Percentiles rank a stretch among this genome's conserved stretches.
phyloP scores from a whole-genome alignment of 1,139 yeast species.

The Blastobotrys proliferans region DNA sequence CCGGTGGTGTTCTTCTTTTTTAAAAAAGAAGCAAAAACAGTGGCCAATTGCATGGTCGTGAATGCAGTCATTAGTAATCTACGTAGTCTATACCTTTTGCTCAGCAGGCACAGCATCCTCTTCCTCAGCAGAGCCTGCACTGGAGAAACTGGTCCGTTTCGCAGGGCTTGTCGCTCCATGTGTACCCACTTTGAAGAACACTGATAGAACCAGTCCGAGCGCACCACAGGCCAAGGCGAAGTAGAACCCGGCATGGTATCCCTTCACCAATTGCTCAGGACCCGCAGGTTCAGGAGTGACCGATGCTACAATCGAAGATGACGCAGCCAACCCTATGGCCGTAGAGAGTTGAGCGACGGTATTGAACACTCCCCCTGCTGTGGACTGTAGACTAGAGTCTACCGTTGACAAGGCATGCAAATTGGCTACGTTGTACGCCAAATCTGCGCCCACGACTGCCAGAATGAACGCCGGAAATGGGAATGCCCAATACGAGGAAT shows the following conservation, averaged over 20 bases:
- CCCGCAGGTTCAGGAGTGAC: conserved; percentile 32
- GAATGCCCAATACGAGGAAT: conserved; percentile 40
- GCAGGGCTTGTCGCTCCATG: too few species aligned
- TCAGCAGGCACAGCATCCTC: not conserved
- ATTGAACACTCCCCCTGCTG: conserved; percentile 47
- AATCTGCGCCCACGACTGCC: conserved; percentile 44
- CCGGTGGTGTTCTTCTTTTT: too few species aligned
- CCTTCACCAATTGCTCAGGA: conserved; percentile 29
- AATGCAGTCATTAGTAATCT: not conserved
- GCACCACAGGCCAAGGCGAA: conserved; percentile 39
- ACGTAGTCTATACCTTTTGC: not conserved
- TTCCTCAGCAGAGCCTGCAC: too few species aligned
- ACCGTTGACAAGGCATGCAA: conserved; percentile 42
- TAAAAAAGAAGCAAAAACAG: too few species aligned
- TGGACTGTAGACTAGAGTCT: conserved; percentile 36
- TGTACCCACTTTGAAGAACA: conserved; percentile 39
- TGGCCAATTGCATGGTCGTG: too few species aligned
- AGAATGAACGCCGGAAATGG: conserved; percentile 42
- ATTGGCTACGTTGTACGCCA: conserved; percentile 43
- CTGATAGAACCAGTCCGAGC: conserved; percentile 32
- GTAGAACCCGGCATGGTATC: conserved; percentile 40
- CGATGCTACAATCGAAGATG: conserved; percentile 37
- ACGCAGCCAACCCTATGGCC: conserved; percentile 41
- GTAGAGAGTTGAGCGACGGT: conserved; percentile 40
- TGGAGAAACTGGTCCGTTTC: too few species aligned